phyloP scores from a whole-genome alignment of 163 green algal genomes.

The Scenedesmus sp. region DNA sequence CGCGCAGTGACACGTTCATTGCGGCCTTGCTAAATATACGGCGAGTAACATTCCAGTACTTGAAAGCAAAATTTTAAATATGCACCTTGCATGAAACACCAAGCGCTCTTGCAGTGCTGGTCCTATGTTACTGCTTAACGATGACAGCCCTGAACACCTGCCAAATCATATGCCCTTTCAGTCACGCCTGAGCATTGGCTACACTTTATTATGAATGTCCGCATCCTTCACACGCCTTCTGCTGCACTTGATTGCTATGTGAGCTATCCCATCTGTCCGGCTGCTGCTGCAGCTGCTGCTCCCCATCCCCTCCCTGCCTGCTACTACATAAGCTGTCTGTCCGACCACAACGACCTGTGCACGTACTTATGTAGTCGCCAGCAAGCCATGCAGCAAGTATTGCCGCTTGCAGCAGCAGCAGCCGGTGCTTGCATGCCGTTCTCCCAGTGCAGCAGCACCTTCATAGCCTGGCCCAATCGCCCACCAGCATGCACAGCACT shows the following conservation, averaged over 20 bases:
- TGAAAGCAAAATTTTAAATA: background rate
- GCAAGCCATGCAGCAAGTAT: background rate
- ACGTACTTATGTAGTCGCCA: background rate
- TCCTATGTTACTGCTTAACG: background rate
- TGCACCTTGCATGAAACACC: background rate
- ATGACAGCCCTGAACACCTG: background rate
- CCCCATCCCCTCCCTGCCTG: background rate
- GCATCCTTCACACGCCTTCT: background rate
- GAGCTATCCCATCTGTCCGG: background rate
- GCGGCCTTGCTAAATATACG: background rate
- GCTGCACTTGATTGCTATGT: background rate
- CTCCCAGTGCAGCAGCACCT: background rate
- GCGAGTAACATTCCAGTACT: background rate
- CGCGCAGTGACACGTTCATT: slow-evolving; percentile 7
- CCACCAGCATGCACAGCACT: background rate
- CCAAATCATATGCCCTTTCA: background rate
- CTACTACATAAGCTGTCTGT: background rate
- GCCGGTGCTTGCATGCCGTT: background rate
- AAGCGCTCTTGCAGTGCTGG: background rate
- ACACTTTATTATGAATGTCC: too few relatives aligned
- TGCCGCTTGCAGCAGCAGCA: background rate
- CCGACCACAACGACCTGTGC: background rate
- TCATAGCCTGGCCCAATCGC: background rate
- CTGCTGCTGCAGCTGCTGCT: background rate
- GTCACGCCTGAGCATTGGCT: background rate